Evolutionary conservation across 1,284 basidiomycete genomes (phyloP).

Genomic region (Ganoderma boninense): DNA sequence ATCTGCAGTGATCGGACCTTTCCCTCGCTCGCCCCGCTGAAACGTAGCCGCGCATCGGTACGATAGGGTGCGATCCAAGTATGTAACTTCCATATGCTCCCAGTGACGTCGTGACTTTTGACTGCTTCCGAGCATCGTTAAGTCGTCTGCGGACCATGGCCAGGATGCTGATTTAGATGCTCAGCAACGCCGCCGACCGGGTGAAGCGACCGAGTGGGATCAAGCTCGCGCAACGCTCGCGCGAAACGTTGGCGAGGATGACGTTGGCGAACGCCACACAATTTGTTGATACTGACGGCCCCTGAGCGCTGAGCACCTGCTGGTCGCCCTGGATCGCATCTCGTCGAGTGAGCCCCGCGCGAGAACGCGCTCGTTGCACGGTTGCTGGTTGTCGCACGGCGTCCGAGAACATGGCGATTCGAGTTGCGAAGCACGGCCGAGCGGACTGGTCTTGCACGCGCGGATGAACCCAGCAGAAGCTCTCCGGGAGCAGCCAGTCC

Average conservation of each 20-base stretch:
- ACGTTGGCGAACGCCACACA: neutral
- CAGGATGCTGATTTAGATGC: neutral
- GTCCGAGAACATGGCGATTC: neutral
- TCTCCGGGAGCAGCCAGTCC: neutral
- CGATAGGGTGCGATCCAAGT: neutral
- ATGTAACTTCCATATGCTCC: neutral
- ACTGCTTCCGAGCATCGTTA: neutral
- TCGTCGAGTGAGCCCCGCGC: neutral
- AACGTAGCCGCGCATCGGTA: neutral
- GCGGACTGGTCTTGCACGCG: neutral
- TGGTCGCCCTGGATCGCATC: neutral
- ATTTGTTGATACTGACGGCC: neutral
- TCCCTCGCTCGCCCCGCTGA: neutral
- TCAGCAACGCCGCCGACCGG: neutral
- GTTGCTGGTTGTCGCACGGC: neutral
- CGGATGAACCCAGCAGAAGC: neutral
- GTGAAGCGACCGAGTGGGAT: neutral
- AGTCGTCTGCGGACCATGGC: neutral
- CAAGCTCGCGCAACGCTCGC: neutral
- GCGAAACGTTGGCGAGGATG: neutral
- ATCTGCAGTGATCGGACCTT: constrained; percentile 14
- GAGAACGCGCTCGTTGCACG: neutral
- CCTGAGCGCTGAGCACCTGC: neutral
- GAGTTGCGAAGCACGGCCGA: neutral
- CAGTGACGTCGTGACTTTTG: neutral